A percentile compares a stretch with the other conserved stretches of the same genome.
phyloP scores from a whole-genome alignment of 768 basidiomycete genomes.

The Trametes villosa region DNA sequence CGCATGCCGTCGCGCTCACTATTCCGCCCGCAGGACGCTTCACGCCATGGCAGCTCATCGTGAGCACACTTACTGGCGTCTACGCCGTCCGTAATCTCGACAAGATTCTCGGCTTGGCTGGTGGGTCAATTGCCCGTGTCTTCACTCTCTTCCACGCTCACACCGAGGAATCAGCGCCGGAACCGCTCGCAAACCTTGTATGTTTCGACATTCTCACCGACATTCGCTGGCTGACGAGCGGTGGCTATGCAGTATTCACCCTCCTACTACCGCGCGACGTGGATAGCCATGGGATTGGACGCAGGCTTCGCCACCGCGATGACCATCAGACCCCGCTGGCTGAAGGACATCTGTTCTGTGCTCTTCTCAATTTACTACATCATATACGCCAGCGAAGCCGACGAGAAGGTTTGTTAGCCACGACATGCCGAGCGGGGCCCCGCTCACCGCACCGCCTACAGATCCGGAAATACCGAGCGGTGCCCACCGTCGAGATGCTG shows the following conservation, averaged over 20 bases:
- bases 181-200: conserved; percentile 88
- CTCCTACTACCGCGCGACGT: conserved; percentile 94
- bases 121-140: conserved; percentile 47
- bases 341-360: conserved; percentile 84
- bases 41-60: conserved; percentile 95
- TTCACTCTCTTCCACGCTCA: not conserved
- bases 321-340: conserved; percentile 89
- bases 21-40: conserved; percentile 60
- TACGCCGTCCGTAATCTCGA: conserved; percentile 88
- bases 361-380: conserved; percentile 92
- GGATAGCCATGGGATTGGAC: conserved; percentile 93
- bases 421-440: not conserved
- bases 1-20: not conserved
- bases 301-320: conserved; percentile 97
- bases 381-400: conserved; percentile 84
- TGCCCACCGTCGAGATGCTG: conserved; percentile 96
- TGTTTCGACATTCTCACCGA: conserved; percentile 32
- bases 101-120: conserved; percentile 78
- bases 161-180: conserved; percentile 67
- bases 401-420: conserved; percentile 78
- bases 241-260: conserved; percentile 70
- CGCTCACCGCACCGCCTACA: conserved; percentile 36
- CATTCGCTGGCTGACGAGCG: not conserved
- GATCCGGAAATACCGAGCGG: conserved; percentile 90
- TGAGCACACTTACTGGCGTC: conserved; percentile 81